Percentiles rank a stretch among this genome's conserved stretches.
Conservation (phyloP, 371 early-diverging fungal genomes). For the Mortierella sp. region DNA sequence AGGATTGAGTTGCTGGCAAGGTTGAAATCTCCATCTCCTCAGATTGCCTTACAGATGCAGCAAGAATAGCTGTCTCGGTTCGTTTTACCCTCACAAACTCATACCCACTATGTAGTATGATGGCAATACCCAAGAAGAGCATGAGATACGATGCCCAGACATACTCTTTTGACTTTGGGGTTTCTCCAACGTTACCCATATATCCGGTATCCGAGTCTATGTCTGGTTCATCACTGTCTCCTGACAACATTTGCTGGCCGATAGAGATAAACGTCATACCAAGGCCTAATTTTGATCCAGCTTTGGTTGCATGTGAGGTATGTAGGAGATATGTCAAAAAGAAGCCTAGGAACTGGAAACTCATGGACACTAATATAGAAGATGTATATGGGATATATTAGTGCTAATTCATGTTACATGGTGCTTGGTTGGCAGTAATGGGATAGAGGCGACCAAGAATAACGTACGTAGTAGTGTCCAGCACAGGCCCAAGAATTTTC, state of each 20-base stretch:
- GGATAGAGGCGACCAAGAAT: not conserved
- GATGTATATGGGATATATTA: not conserved
- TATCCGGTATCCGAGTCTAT: constrained; percentile 43
- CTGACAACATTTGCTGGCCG: constrained; percentile 52
- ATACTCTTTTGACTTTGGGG: constrained; percentile 15
- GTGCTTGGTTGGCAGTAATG: not conserved
- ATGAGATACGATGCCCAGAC: constrained; percentile 58
- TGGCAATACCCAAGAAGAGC: constrained; percentile 69
- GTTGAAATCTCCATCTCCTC: not conserved
- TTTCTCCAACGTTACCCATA: constrained; percentile 30
- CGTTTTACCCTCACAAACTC: constrained; percentile 65
- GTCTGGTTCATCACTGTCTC: constrained; percentile 24
- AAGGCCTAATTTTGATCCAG: constrained; percentile 72
- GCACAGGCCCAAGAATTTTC: constrained; percentile 65
- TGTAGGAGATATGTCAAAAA: constrained; percentile 76
- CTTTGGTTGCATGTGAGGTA: constrained; percentile 75
- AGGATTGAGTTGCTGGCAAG: not conserved
- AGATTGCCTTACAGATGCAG: constrained; percentile 3
- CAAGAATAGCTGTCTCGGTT: constrained; percentile 63
- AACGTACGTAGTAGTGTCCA: constrained; percentile 72
- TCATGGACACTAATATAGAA: constrained; percentile 65
- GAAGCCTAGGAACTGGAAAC: constrained; percentile 80
- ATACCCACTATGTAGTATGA: constrained; percentile 65
- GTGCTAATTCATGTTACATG: too few relatives aligned
- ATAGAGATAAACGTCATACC: constrained; percentile 69